phyloP scores from a whole-genome alignment of 2,329 filamentous ascomycete species.

The Geosmithia putterillii region DNA sequence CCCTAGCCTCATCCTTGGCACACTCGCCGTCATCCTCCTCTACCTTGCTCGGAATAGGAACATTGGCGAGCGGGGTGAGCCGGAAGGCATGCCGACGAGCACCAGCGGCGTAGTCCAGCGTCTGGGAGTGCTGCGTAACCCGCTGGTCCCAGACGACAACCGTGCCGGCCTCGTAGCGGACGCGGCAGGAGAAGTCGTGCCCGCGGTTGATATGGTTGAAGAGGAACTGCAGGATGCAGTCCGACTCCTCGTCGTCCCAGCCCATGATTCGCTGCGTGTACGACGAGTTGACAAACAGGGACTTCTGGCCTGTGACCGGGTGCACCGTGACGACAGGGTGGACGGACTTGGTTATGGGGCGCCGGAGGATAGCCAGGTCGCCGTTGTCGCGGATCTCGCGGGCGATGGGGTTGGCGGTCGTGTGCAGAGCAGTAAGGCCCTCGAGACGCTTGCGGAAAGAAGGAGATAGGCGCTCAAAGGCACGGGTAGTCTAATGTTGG shows the following conservation, averaged over 20 bases:
- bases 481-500: constrained; percentile 34
- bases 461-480: constrained; percentile 64
- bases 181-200: constrained; percentile 51
- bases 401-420: constrained; percentile 55
- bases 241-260: constrained; percentile 70
- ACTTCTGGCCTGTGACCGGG: constrained; percentile 66
- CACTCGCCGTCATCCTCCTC: constrained; percentile 1
- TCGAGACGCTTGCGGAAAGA: constrained; percentile 66
- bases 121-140: constrained; percentile 60
- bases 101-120: constrained; percentile 39
- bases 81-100: constrained; percentile 51
- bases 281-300: constrained; percentile 34
- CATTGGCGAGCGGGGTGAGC: constrained; percentile 66
- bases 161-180: constrained; percentile 61
- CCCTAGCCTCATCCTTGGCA: not conserved
- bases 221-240: constrained; percentile 55
- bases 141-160: constrained; percentile 76
- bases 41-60: not conserved
- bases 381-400: not conserved
- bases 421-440: constrained; percentile 64
- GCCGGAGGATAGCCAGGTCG: not conserved
- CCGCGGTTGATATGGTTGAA: constrained; percentile 31
- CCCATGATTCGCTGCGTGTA: constrained; percentile 60
- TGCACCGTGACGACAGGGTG: constrained; percentile 69
- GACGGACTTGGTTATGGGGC: constrained; percentile 28